phyloP scores from a whole-genome alignment of 805 yeast genomes.

The Clavispora santaluciae region DNA sequence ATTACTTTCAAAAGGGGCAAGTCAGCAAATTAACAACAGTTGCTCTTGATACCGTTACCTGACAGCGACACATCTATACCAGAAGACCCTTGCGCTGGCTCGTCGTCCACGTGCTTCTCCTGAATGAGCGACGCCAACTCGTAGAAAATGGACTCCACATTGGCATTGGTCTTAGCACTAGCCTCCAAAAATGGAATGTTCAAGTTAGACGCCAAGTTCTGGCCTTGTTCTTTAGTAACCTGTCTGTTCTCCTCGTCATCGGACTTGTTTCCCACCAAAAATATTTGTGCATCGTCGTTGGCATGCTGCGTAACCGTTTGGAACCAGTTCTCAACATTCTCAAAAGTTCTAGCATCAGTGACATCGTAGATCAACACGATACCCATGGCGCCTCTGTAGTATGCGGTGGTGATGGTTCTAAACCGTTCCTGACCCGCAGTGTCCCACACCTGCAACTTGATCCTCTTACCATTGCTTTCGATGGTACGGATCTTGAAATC shows the following conservation, averaged over 20 bases:
- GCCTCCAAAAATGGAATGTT: conserved; percentile 93
- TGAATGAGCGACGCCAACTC: conserved; percentile 82
- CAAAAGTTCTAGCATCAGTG: conserved; percentile 86
- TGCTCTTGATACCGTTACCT: conserved; percentile 24
- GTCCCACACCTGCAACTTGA: conserved; percentile 95
- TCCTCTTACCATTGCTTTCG: conserved; percentile 86
- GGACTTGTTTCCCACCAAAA: conserved; percentile 92
- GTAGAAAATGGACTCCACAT: conserved; percentile 88
- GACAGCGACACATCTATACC: conserved; percentile 38
- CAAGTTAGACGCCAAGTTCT: conserved; percentile 77
- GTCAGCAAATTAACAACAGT: conserved; percentile 31
- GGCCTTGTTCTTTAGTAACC: conserved; percentile 87
- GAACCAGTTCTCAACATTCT: conserved; percentile 91
- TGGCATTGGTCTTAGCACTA: conserved; percentile 87
- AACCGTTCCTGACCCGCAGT: conserved; percentile 97
- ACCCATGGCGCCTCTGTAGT: conserved; percentile 88
- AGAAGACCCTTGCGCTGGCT: conserved; percentile 21
- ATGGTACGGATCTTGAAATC: conserved; percentile 97
- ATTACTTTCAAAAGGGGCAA: background rate
- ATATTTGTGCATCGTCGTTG: conserved; percentile 89
- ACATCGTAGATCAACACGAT: conserved; percentile 81
- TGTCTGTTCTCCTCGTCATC: conserved; percentile 87
- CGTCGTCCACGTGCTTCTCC: conserved; percentile 59
- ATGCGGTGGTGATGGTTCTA: conserved; percentile 90
- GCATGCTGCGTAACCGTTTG: conserved; percentile 96